These are phyloP conservation scores for Aspergillus sclerotioniger DNA, from an alignment of 495 filamentous ascomycete species.

Conservation along the genomic window DNA sequence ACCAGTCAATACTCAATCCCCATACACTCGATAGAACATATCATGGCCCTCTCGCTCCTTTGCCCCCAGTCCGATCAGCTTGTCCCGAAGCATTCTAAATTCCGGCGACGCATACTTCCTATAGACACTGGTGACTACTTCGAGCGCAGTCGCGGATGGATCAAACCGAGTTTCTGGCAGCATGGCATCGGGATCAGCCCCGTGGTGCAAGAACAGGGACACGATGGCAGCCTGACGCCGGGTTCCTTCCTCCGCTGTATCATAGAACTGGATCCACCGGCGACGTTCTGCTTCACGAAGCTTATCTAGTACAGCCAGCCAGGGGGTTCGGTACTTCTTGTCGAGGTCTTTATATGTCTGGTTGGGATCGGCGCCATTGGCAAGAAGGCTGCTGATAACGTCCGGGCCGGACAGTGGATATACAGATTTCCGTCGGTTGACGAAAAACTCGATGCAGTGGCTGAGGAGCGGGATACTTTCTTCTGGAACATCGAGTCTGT, in stretches of 20 bases:
- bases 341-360: background rate
- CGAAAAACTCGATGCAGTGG: background rate
- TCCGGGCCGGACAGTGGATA: background rate
- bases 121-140: background rate
- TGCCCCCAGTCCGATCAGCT: background rate
- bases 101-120: background rate
- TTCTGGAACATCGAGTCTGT: background rate
- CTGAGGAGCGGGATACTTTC: background rate
- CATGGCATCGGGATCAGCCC: background rate
- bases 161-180: background rate
- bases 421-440: background rate
- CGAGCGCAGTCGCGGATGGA: background rate
- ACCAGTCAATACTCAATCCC: background rate
- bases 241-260: background rate
- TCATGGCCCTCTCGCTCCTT: background rate
- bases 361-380: background rate
- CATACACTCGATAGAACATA: background rate
- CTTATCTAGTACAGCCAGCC: background rate
- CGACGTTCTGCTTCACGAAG: background rate
- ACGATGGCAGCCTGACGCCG: background rate
- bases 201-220: background rate
- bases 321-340: background rate
- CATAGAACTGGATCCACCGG: background rate
- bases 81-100: background rate
- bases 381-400: background rate